Evolutionary conservation across 768 basidiomycete genomes (phyloP).

Genomic region (Pleurotus platypus): DNA sequence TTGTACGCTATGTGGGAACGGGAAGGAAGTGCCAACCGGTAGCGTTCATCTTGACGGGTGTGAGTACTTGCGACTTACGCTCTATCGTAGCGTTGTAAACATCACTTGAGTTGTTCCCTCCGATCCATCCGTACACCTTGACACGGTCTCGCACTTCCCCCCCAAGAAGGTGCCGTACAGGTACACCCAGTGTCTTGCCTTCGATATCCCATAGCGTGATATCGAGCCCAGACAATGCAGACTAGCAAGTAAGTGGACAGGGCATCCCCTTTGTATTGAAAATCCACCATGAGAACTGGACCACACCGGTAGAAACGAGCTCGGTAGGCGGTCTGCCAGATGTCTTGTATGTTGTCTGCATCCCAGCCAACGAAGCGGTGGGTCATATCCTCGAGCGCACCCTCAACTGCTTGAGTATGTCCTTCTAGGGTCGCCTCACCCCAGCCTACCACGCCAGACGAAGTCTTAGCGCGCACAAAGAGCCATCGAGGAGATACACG

Average conservation of each 20-base stretch:
- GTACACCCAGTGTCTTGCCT: slow-evolving; percentile 69
- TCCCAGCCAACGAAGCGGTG: slow-evolving; percentile 58
- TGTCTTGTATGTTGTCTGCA: no score
- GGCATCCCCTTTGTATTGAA: background rate
- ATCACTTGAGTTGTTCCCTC: slow-evolving; percentile 51
- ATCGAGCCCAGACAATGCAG: slow-evolving; percentile 56
- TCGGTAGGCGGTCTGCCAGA: slow-evolving; percentile 62
- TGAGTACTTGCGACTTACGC: slow-evolving; percentile 62
- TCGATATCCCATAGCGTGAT: slow-evolving; percentile 79
- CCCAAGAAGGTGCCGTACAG: slow-evolving; percentile 63
- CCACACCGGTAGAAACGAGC: slow-evolving; percentile 66
- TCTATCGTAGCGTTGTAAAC: slow-evolving; percentile 48
- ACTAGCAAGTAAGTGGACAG: slow-evolving; percentile 23
- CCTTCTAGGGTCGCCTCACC: slow-evolving; percentile 73
- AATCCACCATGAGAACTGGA: slow-evolving; percentile 59
- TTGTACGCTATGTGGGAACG: background rate
- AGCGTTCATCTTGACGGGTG: slow-evolving; percentile 72
- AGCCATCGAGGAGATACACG: slow-evolving; percentile 72
- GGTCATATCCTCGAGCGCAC: slow-evolving; percentile 54
- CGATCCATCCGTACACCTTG: slow-evolving; percentile 59
- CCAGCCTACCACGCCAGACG: slow-evolving; percentile 64
- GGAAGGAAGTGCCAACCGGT: slow-evolving; percentile 40
- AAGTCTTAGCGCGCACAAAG: slow-evolving; percentile 66
- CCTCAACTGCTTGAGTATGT: slow-evolving; percentile 73
- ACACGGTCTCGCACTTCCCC: slow-evolving; percentile 62